Conservation (phyloP, 768 basidiomycete genomes). For the Leccinellum albellum region DNA sequence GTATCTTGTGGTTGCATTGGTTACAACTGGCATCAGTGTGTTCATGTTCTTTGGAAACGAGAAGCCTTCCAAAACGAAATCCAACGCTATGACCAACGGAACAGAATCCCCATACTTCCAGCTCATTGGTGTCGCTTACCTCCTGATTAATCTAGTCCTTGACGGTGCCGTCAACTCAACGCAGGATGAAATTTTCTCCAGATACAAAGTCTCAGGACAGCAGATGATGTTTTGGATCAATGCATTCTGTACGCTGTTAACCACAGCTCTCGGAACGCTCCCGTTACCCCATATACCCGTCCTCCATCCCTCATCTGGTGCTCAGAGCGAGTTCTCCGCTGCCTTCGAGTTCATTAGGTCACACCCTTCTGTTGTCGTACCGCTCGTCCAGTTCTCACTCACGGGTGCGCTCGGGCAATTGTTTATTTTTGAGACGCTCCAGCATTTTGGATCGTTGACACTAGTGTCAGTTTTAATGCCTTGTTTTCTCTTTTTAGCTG, state of each 20-base stretch:
- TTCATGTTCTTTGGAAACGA: conserved; percentile 89
- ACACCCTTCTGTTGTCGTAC: conserved; percentile 71
- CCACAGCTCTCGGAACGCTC: conserved; percentile 63
- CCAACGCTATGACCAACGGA: conserved; percentile 30
- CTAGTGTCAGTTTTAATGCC: conserved; percentile 60
- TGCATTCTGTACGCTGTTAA: conserved; percentile 73
- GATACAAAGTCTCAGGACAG: conserved; percentile 74
- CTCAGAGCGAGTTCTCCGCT: conserved; percentile 58
- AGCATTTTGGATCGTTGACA: conserved; percentile 87
- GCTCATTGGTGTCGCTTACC: conserved; percentile 69
- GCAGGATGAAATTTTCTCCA: conserved; percentile 92
- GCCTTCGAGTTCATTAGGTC: conserved; percentile 70
- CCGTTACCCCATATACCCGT: conserved; percentile 82
- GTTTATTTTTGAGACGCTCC: conserved; percentile 95
- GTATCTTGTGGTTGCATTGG: conserved; percentile 91
- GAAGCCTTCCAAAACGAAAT: conserved; percentile 34
- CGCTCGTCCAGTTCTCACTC: conserved; percentile 80
- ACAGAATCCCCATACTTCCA: conserved; percentile 46
- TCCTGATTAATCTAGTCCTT: conserved; percentile 81
- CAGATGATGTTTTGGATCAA: conserved; percentile 99
- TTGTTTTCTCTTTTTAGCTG: not conserved
- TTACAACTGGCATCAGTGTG: conserved; percentile 85
- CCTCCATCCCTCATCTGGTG: conserved; percentile 62
- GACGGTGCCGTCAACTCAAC: conserved; percentile 95
- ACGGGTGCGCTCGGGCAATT: conserved; percentile 94